Percentiles rank a stretch among this genome's conserved stretches.
Evolutionary conservation across 2,329 filamentous ascomycete species (phyloP).

Genomic region (Stachybotrys chartarum): DNA sequence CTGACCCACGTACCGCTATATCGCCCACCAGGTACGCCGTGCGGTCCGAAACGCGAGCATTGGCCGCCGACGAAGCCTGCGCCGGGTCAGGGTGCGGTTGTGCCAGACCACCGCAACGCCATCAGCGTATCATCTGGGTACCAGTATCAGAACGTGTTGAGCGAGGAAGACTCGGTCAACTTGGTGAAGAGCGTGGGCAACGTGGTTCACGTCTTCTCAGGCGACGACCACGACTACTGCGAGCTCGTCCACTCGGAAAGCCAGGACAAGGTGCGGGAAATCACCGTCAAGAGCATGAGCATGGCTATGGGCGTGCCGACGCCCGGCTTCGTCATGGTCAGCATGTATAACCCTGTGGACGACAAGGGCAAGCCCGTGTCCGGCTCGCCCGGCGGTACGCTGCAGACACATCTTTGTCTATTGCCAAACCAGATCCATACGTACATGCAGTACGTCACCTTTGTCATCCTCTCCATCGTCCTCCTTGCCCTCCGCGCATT

Average conservation of each 20-base stretch:
- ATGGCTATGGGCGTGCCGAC: slow-evolving; percentile 93
- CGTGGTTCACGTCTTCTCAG: slow-evolving; percentile 81
- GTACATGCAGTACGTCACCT: slow-evolving; percentile 68
- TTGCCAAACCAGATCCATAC: slow-evolving; percentile 82
- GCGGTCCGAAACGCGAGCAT: slow-evolving; percentile 78
- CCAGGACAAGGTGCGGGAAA: slow-evolving; percentile 63
- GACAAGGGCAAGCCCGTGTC: slow-evolving; percentile 40
- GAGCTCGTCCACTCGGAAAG: slow-evolving; percentile 72
- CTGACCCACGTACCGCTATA: slow-evolving; percentile 89
- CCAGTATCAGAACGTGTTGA: slow-evolving; percentile 94
- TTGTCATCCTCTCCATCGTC: slow-evolving; percentile 48
- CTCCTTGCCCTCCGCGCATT: slow-evolving; percentile 47
- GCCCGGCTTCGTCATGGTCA: slow-evolving; percentile 82
- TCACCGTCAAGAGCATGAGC: slow-evolving; percentile 90
- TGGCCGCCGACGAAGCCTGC: slow-evolving; percentile 64
- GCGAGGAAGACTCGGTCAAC: slow-evolving; percentile 64
- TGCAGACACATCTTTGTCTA: slow-evolving; percentile 86
- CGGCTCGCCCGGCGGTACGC: slow-evolving; percentile 43
- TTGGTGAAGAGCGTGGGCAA: slow-evolving; percentile 75
- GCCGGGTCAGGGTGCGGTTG: slow-evolving; percentile 48
- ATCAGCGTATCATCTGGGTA: slow-evolving; percentile 75
- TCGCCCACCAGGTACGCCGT: slow-evolving; percentile 73
- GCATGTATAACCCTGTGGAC: slow-evolving; percentile 87
- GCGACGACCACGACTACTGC: slow-evolving; percentile 98
- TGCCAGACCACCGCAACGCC: slow-evolving; percentile 65